Conservation (phyloP, 805 yeast species). For the Dipodascopsis uninucleata region DNA sequence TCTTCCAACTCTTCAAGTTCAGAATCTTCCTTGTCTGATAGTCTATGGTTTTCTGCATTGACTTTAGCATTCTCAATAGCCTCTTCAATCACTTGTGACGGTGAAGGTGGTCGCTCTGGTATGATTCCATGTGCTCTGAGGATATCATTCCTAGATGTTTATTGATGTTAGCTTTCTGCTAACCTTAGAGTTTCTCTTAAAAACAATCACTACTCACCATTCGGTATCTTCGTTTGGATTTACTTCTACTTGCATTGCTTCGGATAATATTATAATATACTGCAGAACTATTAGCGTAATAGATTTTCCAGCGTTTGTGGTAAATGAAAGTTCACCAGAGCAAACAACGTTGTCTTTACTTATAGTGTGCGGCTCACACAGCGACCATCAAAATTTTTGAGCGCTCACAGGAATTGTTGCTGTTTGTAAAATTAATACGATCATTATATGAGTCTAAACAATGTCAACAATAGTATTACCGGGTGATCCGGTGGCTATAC, state of each 20-base stretch:
- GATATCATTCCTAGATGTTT: slow-evolving; percentile 69
- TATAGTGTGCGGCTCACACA: no score
- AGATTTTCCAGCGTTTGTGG: no score
- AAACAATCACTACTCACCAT: slow-evolving; percentile 43
- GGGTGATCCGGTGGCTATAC: slow-evolving; percentile 19
- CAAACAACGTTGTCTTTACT: no score
- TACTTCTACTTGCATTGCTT: slow-evolving; percentile 35
- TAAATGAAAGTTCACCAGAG: background rate
- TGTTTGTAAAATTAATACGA: no score
- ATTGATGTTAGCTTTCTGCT: background rate
- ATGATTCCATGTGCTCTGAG: slow-evolving; percentile 84
- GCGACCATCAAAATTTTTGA: no score
- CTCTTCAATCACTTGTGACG: slow-evolving; percentile 80
- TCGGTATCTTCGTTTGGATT: slow-evolving; percentile 97
- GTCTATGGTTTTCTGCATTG: slow-evolving; percentile 67
- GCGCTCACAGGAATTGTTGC: no score
- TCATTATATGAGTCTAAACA: no score
- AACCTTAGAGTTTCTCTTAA: background rate
- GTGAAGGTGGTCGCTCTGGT: slow-evolving; percentile 87
- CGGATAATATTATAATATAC: background rate
- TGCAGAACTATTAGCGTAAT: background rate
- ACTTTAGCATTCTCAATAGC: slow-evolving; percentile 79
- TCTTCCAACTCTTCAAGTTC: slow-evolving; percentile 74
- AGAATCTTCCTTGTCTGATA: slow-evolving; percentile 23
- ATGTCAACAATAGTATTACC: slow-evolving; percentile 14